Percentiles rank a stretch among this genome's conserved stretches.
phyloP scores from a whole-genome alignment of 1,139 yeast species.

The Yamadazyma mexicana region DNA sequence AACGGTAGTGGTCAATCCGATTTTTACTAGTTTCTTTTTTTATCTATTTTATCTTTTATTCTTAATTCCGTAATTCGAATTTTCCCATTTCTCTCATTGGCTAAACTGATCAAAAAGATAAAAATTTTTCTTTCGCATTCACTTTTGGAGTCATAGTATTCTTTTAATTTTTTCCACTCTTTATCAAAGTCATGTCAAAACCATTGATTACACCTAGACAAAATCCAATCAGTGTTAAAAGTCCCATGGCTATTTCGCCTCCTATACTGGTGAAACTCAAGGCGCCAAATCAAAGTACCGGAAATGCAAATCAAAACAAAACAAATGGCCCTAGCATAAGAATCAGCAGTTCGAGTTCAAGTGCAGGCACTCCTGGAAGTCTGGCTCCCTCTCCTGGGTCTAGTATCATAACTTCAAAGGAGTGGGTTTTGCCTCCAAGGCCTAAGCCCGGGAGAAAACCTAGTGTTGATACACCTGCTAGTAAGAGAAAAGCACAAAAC shows the following conservation, averaged over 20 bases:
- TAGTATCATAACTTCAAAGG: conserved; percentile 68
- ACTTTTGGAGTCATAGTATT: conserved; percentile 1
- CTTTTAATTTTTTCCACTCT: background rate
- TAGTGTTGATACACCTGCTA: conserved; percentile 68
- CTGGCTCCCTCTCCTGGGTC: conserved; percentile 3
- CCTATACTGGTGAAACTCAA: conserved; percentile 13
- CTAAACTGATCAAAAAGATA: conserved; percentile 19
- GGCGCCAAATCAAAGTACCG: background rate
- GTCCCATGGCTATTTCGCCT: conserved; percentile 17
- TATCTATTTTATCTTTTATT: conserved; percentile 3
- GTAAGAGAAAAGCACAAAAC: conserved; percentile 87
- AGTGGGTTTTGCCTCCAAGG: conserved; percentile 89
- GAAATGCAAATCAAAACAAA: background rate
- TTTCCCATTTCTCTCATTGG: conserved; percentile 10
- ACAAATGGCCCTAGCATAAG: conserved; percentile 1
- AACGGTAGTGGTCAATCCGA: background rate
- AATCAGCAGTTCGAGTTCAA: conserved; percentile 5
- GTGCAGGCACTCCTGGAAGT: conserved; percentile 2
- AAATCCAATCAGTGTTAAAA: conserved; percentile 17
- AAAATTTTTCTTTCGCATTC: conserved; percentile 8
- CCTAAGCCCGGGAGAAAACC: conserved; percentile 93
- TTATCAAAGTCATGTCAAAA: conserved; percentile 3
- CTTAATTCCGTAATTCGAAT: conserved; percentile 4
- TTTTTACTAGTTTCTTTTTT: background rate
- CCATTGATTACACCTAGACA: conserved; percentile 39